Evolutionary conservation across 139 green algal species (phyloP).

Genomic region (Closterium sp.): DNA sequence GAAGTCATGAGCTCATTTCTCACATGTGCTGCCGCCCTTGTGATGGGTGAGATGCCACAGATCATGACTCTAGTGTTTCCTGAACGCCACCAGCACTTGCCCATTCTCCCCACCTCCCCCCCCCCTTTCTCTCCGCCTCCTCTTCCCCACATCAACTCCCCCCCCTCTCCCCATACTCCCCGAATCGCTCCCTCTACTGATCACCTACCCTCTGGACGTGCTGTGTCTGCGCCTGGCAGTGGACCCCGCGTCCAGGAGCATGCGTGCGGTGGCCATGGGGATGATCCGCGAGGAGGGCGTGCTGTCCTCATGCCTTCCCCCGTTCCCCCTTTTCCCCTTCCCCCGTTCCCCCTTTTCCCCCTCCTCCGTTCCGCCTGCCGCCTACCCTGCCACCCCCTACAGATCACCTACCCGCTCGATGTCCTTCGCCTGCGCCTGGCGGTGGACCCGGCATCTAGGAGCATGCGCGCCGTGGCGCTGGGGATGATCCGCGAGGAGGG

Average conservation of each 20-base stretch:
- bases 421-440: constrained; percentile 81
- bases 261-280: background rate
- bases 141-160: no score
- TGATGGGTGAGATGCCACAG: no score
- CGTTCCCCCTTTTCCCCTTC: background rate
- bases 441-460: constrained; percentile 66
- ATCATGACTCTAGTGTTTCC: no score
- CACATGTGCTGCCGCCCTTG: no score
- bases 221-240: constrained; percentile 83
- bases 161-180: no score
- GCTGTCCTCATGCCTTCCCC: background rate
- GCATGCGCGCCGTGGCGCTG: constrained; percentile 9
- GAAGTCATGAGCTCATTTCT: no score
- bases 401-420: constrained; percentile 92
- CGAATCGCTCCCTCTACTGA: background rate
- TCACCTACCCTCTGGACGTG: constrained; percentile 92
- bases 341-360: background rate
- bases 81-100: no score
- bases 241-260: constrained; percentile 58
- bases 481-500: constrained; percentile 64
- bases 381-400: no score
- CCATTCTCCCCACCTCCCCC: background rate
- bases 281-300: background rate
- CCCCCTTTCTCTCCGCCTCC: no score
- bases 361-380: no score